These are phyloP conservation scores for Deakozyma indianensis DNA, from an alignment of 805 yeast genomes.

Conservation along the genomic window DNA sequence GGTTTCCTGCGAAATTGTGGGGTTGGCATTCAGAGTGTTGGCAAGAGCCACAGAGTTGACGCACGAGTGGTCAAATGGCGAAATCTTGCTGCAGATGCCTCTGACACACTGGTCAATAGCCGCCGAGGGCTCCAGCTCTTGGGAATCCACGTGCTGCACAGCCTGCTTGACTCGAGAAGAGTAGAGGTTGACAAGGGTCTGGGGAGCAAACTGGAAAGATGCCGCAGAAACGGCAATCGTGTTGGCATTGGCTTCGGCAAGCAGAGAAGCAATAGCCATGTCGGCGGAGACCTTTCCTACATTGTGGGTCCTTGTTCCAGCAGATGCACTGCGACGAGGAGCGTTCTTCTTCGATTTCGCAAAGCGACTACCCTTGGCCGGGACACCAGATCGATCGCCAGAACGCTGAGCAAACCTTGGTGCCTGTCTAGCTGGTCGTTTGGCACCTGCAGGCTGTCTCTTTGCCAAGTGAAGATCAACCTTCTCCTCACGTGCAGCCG, in stretches of 20 bases:
- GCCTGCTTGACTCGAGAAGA: background rate
- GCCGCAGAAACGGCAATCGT: background rate
- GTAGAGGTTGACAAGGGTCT: background rate
- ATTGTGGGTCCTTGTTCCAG: background rate
- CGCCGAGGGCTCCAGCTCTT: background rate
- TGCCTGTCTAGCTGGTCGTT: background rate
- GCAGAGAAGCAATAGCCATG: background rate
- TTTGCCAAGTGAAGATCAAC: background rate
- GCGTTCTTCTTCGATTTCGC: background rate
- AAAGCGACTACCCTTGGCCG: background rate
- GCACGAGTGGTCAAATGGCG: background rate
- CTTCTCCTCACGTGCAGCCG: background rate
- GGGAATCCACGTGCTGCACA: background rate
- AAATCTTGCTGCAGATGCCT: background rate
- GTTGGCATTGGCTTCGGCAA: background rate
- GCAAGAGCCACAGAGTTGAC: background rate
- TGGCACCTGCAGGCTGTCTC: background rate
- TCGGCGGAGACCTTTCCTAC: background rate
- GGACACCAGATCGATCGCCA: background rate
- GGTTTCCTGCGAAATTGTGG: background rate
- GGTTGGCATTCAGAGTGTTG: conserved; percentile 1
- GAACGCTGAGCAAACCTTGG: background rate
- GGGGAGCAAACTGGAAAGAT: background rate
- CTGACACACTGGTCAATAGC: background rate
- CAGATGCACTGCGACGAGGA: background rate